phyloP scores from a whole-genome alignment of 331 rosid species.

The Rhamnella rubrinervis region DNA sequence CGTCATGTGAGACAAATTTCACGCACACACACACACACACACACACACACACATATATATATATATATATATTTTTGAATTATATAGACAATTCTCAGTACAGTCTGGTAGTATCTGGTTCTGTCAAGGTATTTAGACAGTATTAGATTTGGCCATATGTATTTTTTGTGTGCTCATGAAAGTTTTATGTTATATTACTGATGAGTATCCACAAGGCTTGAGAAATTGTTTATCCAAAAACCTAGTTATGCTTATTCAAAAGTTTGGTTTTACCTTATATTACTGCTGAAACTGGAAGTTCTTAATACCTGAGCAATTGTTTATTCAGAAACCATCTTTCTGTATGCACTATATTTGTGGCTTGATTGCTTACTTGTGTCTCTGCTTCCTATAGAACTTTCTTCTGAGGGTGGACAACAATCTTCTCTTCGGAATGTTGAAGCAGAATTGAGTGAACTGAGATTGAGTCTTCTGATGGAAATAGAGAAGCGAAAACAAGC shows the following conservation, averaged over 20 bases:
- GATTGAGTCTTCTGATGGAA: constrained; percentile 70
- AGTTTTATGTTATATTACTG: background rate
- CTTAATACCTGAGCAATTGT: background rate
- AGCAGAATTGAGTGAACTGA: constrained; percentile 70
- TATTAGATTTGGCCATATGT: too few species aligned
- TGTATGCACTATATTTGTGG: background rate
- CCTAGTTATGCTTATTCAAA: too few species aligned
- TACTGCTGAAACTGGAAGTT: too few species aligned
- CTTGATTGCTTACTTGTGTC: constrained; percentile 20
- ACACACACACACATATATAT: too few species aligned
- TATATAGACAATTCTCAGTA: background rate
- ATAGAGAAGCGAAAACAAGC: constrained; percentile 84
- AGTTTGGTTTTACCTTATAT: too few species aligned
- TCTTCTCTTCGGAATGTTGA: constrained; percentile 43
- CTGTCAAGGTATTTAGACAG: background rate
- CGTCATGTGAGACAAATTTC: background rate
- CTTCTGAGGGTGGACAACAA: constrained; percentile 56
- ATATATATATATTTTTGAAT: too few species aligned
- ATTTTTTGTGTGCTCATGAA: background rate
- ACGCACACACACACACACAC: too few species aligned
- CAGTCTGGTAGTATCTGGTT: background rate
- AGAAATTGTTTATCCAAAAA: background rate
- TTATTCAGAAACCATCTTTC: background rate
- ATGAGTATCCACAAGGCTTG: background rate
- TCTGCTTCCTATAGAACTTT: constrained; percentile 56